Percentiles rank a stretch among this genome's conserved stretches.
Evolutionary conservation across 208 protist genomes (phyloP).

Genomic region (Leishmania aethiopica): DNA sequence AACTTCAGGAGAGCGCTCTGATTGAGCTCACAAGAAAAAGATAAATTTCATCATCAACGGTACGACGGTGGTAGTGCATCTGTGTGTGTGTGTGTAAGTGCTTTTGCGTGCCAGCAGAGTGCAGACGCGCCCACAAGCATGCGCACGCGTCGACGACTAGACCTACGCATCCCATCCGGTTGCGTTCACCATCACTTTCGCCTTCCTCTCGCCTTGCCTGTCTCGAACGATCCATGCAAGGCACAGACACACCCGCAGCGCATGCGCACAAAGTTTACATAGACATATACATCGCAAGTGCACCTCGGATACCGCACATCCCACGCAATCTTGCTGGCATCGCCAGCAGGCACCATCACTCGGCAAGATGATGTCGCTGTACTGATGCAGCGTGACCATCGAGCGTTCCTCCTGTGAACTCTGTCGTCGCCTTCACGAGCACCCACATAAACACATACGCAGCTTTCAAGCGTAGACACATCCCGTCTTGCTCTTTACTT

Average conservation of each 20-base stretch:
- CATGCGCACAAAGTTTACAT: neutral
- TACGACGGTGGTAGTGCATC: neutral
- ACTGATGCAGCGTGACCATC: conserved; percentile 33
- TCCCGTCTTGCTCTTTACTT: conserved; percentile 2
- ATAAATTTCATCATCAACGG: conserved; percentile 31
- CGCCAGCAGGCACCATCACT: conserved; percentile 43
- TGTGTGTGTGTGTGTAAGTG: neutral
- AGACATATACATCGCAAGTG: neutral
- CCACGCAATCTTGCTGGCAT: conserved; percentile 32
- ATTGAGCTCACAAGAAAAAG: conserved; percentile 35
- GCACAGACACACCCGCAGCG: neutral
- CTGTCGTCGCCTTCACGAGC: neutral
- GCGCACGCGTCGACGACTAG: neutral
- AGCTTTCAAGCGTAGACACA: neutral
- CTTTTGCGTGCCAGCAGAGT: too few relatives aligned
- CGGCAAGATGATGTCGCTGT: conserved; percentile 30
- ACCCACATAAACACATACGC: neutral
- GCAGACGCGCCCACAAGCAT: neutral
- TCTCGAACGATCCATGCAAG: neutral
- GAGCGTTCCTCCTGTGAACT: neutral
- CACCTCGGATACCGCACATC: neutral
- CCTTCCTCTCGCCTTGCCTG: neutral
- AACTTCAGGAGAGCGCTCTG: conserved; percentile 12
- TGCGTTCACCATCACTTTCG: neutral
- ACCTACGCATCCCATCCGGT: neutral